Percentiles rank a stretch among this genome's conserved stretches.
phyloP scores from a whole-genome alignment of 148 eudicot genomes.

The Pharnaceum exiguum region DNA sequence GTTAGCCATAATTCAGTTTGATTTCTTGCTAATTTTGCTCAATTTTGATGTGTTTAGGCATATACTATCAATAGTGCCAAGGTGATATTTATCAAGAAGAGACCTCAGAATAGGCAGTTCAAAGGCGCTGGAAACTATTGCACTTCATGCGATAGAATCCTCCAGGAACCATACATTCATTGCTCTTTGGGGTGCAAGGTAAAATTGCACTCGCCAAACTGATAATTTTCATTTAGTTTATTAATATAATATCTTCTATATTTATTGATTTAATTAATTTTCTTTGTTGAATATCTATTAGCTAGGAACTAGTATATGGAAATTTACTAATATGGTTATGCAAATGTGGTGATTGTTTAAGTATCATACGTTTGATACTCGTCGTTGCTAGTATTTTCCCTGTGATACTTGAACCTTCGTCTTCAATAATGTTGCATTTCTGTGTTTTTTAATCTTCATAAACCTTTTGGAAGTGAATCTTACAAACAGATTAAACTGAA shows the following conservation, averaged over 20 bases:
- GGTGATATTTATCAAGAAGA: conserved; percentile 89
- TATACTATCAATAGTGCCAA: conserved; percentile 90
- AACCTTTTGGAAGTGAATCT: too few species aligned
- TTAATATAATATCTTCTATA: background rate
- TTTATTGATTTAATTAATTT: background rate
- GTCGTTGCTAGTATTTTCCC: too few species aligned
- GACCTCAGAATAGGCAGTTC: conserved; percentile 94
- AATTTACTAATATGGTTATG: background rate
- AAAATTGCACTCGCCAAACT: background rate
- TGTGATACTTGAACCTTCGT: conserved; percentile 26
- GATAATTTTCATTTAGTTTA: background rate
- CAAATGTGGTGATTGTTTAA: conserved; percentile 4
- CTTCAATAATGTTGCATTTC: too few species aligned
- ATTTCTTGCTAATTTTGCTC: background rate
- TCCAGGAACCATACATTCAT: conserved; percentile 90
- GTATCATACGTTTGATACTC: too few species aligned
- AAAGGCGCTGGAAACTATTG: conserved; percentile 93
- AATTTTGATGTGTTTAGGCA: conserved; percentile 44
- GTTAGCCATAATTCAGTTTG: conserved; percentile 4
- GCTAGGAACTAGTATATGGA: background rate
- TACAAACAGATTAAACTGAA: too few species aligned
- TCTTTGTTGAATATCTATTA: background rate
- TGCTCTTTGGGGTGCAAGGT: conserved; percentile 99
- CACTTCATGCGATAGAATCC: conserved; percentile 94
- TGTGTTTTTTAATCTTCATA: too few species aligned